Conservation (phyloP, 345 rosid genomes). For the Aurinia saxatilis region DNA sequence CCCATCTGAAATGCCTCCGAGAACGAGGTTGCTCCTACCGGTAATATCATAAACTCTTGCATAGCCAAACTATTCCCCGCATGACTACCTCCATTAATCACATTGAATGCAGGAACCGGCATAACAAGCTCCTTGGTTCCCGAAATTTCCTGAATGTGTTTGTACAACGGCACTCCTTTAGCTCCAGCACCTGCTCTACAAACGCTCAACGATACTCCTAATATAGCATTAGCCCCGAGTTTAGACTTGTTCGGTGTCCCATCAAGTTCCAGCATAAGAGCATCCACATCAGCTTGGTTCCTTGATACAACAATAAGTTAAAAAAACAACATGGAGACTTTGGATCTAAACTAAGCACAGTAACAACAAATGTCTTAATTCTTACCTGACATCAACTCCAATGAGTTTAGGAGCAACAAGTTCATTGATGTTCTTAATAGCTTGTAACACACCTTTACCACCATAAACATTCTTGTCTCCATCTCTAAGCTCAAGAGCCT, state of each 20-base stretch:
- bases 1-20: slow-evolving; percentile 93
- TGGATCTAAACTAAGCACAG: too few relatives aligned
- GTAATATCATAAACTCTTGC: slow-evolving; percentile 97
- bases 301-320: slow-evolving; percentile 33
- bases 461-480: slow-evolving; percentile 80
- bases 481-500: slow-evolving; percentile 92
- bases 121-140: slow-evolving; percentile 92
- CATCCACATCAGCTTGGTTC: slow-evolving; percentile 87
- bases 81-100: slow-evolving; percentile 94
- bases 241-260: slow-evolving; percentile 87
- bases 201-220: slow-evolving; percentile 89
- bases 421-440: slow-evolving; percentile 68
- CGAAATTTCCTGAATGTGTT: slow-evolving; percentile 85
- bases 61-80: slow-evolving; percentile 97
- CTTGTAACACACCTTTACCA: slow-evolving; percentile 85
- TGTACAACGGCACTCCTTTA: slow-evolving; percentile 79
- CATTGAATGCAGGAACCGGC: slow-evolving; percentile 98
- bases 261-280: slow-evolving; percentile 79
- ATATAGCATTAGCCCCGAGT: slow-evolving; percentile 86
- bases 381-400: slow-evolving; percentile 87
- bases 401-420: slow-evolving; percentile 79
- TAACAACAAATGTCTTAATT: neutral
- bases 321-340: too few relatives aligned
- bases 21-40: slow-evolving; percentile 84
- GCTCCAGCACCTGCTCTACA: slow-evolving; percentile 99